Evolutionary conservation across 2,329 filamentous ascomycete genomes (phyloP), one percentile per base, ranked within the genome.

Genomic region (Alternaria sp.): DNA sequence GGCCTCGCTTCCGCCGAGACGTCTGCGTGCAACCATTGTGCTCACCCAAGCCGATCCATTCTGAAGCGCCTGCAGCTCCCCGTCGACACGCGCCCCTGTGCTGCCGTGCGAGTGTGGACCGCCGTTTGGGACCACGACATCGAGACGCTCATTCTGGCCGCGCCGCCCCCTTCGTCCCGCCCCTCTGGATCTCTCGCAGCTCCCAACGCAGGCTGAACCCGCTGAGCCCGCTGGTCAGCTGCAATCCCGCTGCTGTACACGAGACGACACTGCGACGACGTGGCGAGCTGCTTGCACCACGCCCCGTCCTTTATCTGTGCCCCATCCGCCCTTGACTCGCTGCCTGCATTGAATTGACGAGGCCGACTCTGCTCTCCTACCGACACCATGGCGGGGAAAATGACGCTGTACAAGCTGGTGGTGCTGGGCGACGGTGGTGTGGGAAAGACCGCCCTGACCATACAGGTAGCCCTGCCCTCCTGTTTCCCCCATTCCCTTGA

Each of bases 351-450:
- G 32, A 54, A 57, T 40, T 47, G 32, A 54, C 62, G 28, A 36
- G 47, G 36, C 32, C 56, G 25, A 45, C 43, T 30, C 47, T 43
- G 26, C 61, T 56, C 56, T 62, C 57, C 45, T 49, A 19, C 61
- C 67, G 56, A 56, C 72, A 85, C 77, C 81, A 96, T 96, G 93
- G 90, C 92, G 83, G 92, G 92, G 77, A 94, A 95, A 86, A 96
- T 96, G 93, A 94, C 93, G 79, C 84, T 97, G 81, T 96, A 97
- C 86, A 97, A 97, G 84, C 84, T 97, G 87, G 93, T 97, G 88
- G 93, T 97, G 83, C 85, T 97, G 69, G 94, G 93, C 74, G 93
- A 97, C 80, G 93, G 93, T 83, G 93, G 93, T 82, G 93, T 97
- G 66, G 93, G 93, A 73, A 97, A 97, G 83, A 97, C 93, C 55